These are phyloP conservation scores for Salix suchowensis DNA, from an alignment of 345 rosid genomes.

Conservation along the genomic window DNA sequence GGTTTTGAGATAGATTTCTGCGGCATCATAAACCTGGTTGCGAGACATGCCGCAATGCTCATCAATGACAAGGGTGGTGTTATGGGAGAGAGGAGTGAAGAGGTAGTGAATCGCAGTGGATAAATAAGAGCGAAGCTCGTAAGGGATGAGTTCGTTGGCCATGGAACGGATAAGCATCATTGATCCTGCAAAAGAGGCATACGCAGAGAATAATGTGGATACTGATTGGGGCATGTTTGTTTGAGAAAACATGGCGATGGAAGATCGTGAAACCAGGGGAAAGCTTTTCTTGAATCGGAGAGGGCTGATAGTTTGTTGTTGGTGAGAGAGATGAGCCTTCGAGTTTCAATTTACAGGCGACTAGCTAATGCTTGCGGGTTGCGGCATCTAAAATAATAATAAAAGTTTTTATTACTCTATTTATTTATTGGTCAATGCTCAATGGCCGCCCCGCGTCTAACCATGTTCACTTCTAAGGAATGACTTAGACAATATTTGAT, in stretches of 20 bases:
- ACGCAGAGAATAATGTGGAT: constrained; percentile 34
- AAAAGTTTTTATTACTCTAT: too few relatives aligned
- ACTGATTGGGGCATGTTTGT: constrained; percentile 23
- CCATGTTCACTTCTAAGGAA: too few relatives aligned
- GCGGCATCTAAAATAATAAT: too few relatives aligned
- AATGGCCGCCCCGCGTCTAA: too few relatives aligned
- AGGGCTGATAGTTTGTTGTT: too few relatives aligned
- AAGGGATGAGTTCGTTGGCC: constrained; percentile 35
- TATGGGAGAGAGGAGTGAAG: constrained; percentile 22
- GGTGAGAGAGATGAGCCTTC: too few relatives aligned
- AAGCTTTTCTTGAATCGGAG: too few relatives aligned
- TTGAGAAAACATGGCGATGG: constrained; percentile 23
- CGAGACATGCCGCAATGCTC: constrained; percentile 23
- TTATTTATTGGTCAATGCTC: too few relatives aligned
- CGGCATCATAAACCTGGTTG: constrained; percentile 43
- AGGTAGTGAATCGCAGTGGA: constrained; percentile 6
- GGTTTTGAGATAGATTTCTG: constrained; percentile 43
- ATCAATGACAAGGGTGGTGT: constrained; percentile 32
- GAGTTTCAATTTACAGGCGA: too few relatives aligned
- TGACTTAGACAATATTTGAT: too few relatives aligned
- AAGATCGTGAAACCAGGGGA: too few relatives aligned
- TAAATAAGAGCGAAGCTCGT: constrained; percentile 20
- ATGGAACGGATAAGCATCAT: constrained; percentile 38
- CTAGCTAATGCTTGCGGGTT: too few relatives aligned
- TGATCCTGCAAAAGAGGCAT: constrained; percentile 38